A percentile compares a stretch with the other conserved stretches of the same genome.
Evolutionary conservation across 148 eudicot genomes (phyloP).

Genomic region (Selenicereus undatus): DNA sequence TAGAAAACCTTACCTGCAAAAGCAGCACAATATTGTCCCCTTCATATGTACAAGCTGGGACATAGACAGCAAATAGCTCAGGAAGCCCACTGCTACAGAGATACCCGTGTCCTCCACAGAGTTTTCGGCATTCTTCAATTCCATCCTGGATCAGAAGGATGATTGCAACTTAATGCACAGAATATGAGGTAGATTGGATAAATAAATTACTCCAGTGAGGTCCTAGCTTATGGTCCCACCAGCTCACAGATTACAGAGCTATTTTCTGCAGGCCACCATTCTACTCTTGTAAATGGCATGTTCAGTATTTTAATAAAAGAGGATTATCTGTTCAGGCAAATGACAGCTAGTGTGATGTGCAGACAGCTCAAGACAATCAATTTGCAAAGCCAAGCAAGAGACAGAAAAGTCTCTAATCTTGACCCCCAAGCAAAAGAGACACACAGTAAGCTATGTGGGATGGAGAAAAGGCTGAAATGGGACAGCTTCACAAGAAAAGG

Average conservation of each 20-base stretch:
- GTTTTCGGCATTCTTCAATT: slow-evolving; percentile 88
- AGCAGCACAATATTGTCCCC: slow-evolving; percentile 84
- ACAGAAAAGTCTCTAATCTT: background rate
- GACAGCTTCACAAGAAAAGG: background rate
- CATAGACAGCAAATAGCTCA: slow-evolving; percentile 89
- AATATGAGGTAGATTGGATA: background rate
- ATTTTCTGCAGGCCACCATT: too few species aligned
- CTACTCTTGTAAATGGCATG: too few species aligned
- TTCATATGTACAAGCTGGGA: slow-evolving; percentile 94
- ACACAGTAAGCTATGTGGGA: background rate
- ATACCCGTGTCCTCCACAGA: slow-evolving; percentile 98
- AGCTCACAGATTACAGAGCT: too few species aligned
- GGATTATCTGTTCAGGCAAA: background rate
- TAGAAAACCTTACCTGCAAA: slow-evolving; percentile 57
- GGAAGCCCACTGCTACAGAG: slow-evolving; percentile 95
- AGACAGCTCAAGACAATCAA: background rate
- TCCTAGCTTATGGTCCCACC: too few species aligned
- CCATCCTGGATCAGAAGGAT: slow-evolving; percentile 57
- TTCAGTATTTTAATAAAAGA: background rate
- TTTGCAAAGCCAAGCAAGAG: background rate
- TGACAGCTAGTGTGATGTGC: background rate
- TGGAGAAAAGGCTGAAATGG: background rate
- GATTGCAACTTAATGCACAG: background rate
- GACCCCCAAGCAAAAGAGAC: background rate
- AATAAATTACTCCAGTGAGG: background rate